A percentile compares a stretch with the other conserved stretches of the same genome.
These are phyloP conservation scores for Talaromyces funiculosus DNA, from an alignment of 2,329 filamentous ascomycete species.

Conservation along the genomic window DNA sequence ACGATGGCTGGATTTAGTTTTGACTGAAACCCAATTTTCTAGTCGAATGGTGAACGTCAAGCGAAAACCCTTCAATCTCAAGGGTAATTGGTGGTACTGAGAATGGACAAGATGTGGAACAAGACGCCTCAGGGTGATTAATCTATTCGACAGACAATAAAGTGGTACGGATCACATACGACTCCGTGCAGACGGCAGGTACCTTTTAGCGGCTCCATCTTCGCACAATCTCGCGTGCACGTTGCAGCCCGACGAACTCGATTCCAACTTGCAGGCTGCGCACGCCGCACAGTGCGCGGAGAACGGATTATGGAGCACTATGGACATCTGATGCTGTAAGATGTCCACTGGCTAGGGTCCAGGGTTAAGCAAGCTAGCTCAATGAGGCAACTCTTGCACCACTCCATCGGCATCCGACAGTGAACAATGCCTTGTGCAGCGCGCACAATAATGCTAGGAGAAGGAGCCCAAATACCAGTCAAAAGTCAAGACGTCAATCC, in stretches of 20 bases:
- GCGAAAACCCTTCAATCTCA: too few species aligned
- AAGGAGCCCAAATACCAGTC: background rate
- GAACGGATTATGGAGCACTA: conserved; percentile 1
- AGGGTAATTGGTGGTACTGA: background rate
- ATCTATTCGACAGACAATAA: background rate
- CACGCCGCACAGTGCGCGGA: conserved; percentile 2
- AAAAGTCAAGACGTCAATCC: background rate
- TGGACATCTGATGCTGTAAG: background rate
- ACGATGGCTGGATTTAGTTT: background rate
- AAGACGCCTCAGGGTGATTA: background rate
- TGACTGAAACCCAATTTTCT: background rate
- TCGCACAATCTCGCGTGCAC: background rate
- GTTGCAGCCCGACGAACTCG: background rate
- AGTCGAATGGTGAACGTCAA: background rate
- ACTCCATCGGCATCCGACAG: background rate
- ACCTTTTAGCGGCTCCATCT: conserved; percentile 14
- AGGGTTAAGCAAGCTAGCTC: background rate
- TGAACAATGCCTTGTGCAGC: background rate
- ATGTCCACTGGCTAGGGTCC: background rate
- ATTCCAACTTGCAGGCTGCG: background rate
- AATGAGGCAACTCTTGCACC: background rate
- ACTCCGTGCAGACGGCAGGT: conserved; percentile 3
- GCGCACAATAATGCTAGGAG: background rate
- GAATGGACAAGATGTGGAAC: background rate
- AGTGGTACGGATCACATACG: background rate